Conservation (phyloP, 2,329 filamentous ascomycete genomes). For the Stenocarpella maydis region DNA sequence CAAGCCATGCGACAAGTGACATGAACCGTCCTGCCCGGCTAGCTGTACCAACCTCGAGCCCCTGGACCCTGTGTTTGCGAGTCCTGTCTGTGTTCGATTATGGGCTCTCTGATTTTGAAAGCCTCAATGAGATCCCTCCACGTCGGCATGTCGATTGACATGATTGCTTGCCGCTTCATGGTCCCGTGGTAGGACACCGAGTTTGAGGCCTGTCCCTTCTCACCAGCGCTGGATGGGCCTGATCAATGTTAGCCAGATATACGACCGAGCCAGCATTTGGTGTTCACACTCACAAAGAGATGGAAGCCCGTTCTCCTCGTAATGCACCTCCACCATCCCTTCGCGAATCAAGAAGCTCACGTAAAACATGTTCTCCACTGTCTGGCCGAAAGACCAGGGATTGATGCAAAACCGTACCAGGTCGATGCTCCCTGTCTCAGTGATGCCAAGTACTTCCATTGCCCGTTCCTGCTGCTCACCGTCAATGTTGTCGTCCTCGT, state of each 20-base stretch:
- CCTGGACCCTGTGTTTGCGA: slow-evolving; percentile 59
- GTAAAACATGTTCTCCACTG: slow-evolving; percentile 96
- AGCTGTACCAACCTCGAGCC: slow-evolving; percentile 71
- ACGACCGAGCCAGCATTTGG: neutral
- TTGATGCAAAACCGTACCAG: slow-evolving; percentile 91
- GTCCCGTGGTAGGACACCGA: slow-evolving; percentile 58
- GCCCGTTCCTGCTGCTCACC: slow-evolving; percentile 58
- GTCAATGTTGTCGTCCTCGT: slow-evolving; percentile 55
- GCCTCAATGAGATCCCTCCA: slow-evolving; percentile 82
- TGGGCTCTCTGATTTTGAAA: slow-evolving; percentile 78
- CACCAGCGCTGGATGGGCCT: slow-evolving; percentile 21
- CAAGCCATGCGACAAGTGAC: neutral
- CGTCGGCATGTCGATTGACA: slow-evolving; percentile 84
- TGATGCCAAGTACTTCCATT: slow-evolving; percentile 72
- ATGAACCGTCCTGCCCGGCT: neutral
- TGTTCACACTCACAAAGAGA: slow-evolving; percentile 71
- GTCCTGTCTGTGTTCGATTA: slow-evolving; percentile 85
- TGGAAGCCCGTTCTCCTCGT: slow-evolving; percentile 79
- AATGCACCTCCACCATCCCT: slow-evolving; percentile 76
- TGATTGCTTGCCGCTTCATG: slow-evolving; percentile 83
- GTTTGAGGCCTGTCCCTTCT: slow-evolving; percentile 52
- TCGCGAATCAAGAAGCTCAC: slow-evolving; percentile 93
- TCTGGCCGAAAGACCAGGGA: slow-evolving; percentile 89
- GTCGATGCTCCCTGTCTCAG: slow-evolving; percentile 74
- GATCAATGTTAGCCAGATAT: neutral